A percentile compares a stretch with the other conserved stretches of the same genome.
These are phyloP conservation scores for Scutellaria galericulata DNA, from an alignment of 257 asterid genomes.

Conservation along the genomic window DNA sequence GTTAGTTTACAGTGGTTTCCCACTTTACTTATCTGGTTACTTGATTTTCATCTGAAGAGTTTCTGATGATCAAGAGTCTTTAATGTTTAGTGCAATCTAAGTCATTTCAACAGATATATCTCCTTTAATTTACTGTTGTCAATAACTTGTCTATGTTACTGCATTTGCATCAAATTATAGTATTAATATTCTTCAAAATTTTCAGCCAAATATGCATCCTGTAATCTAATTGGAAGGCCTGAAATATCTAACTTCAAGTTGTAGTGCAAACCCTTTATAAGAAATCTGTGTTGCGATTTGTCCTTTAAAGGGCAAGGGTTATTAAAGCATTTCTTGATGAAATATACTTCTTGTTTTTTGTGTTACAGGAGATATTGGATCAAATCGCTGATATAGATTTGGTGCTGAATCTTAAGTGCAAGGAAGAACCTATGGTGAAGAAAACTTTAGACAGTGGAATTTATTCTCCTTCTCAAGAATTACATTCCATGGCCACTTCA, in stretches of 20 bases:
- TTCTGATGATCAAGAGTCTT: slow-evolving; percentile 5
- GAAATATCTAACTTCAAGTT: neutral
- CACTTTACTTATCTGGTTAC: neutral
- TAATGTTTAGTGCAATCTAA: neutral
- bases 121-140: neutral
- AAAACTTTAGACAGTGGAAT: slow-evolving; percentile 42
- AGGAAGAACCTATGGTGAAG: slow-evolving; percentile 47
- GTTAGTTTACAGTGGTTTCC: neutral
- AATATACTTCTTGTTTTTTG: slow-evolving; percentile 16
- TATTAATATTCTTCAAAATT: neutral
- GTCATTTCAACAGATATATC: neutral
- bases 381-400: slow-evolving; percentile 75
- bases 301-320: neutral
- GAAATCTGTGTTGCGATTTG: neutral
- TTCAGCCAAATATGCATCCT: neutral
- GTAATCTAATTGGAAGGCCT: neutral
- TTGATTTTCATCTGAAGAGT: neutral
- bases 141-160: neutral
- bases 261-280: neutral
- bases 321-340: neutral
- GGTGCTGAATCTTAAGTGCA: slow-evolving; percentile 81
- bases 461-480: slow-evolving; percentile 52
- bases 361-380: slow-evolving; percentile 79
- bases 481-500: slow-evolving; percentile 51
- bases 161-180: neutral